Evolutionary conservation across 176 grass and related monocot species (phyloP).

Genomic region (Panicum miliaceum): DNA sequence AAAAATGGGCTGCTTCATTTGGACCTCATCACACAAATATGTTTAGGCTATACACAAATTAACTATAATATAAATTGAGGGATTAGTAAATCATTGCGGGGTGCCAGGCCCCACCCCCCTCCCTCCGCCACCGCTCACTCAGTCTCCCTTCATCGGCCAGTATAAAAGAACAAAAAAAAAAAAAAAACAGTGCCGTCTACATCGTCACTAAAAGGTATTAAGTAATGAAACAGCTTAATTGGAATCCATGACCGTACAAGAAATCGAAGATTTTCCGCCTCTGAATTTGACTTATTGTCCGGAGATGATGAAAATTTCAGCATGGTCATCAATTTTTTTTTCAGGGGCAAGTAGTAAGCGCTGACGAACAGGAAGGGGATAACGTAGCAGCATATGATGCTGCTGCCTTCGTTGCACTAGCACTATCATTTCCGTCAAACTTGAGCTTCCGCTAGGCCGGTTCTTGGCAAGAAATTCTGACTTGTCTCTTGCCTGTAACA

Average conservation of each 20-base stretch:
- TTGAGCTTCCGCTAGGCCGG: not conserved
- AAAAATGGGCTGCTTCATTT: no score
- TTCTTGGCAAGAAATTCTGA: slow-evolving; percentile 16
- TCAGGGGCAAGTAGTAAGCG: slow-evolving; percentile 5
- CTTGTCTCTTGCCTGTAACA: not conserved
- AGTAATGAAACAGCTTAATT: not conserved
- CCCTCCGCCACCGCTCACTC: no score
- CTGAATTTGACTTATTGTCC: slow-evolving; percentile 12
- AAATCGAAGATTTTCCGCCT: not conserved
- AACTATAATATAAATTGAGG: no score
- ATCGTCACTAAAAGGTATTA: not conserved
- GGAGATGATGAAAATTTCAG: not conserved
- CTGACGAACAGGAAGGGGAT: slow-evolving; percentile 28
- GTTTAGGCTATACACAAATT: no score
- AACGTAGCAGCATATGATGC: not conserved
- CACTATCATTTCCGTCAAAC: slow-evolving; percentile 1
- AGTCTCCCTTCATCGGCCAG: not conserved
- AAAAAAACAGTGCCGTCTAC: not conserved
- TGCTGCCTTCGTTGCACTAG: not conserved
- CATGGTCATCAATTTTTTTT: not conserved
- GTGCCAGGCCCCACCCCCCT: no score
- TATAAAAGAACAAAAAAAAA: no score
- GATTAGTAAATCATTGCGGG: no score
- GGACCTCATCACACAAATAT: no score
- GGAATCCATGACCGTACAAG: slow-evolving; percentile 20